These are phyloP conservation scores for Saturnispora bothae DNA, from an alignment of 805 yeast genomes.

Conservation along the genomic window DNA sequence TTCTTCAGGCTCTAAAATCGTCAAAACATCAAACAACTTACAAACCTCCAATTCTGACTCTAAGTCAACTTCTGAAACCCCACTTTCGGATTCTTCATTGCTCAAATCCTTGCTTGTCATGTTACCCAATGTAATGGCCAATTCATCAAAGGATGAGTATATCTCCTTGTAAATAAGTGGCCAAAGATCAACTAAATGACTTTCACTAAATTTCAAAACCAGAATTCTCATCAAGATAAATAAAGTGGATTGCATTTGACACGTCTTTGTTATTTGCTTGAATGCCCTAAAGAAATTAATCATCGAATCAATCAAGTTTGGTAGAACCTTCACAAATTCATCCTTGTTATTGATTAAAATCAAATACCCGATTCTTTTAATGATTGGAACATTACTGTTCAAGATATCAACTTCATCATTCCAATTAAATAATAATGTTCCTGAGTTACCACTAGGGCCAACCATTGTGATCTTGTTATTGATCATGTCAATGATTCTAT, in stretches of 20 bases:
- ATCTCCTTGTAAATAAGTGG: constrained; percentile 52
- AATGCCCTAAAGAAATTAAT: constrained; percentile 22
- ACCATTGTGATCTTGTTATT: constrained; percentile 29
- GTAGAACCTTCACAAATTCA: constrained; percentile 39
- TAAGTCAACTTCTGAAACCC: constrained; percentile 23
- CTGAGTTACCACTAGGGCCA: constrained; percentile 37
- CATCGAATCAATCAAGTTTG: constrained; percentile 31
- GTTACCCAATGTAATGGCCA: constrained; percentile 19
- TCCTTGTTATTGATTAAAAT: constrained; percentile 54
- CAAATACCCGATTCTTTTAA: constrained; percentile 57
- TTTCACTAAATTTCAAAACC: constrained; percentile 47
- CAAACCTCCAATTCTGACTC: constrained; percentile 46
- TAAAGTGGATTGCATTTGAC: constrained; percentile 32
- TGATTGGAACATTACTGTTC: constrained; percentile 23
- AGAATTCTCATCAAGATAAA: constrained; percentile 56
- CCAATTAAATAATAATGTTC: constrained; percentile 34
- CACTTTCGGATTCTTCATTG: constrained; percentile 9
- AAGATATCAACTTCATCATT: constrained; percentile 23
- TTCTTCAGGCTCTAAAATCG: constrained; percentile 65
- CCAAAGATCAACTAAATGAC: constrained; percentile 65
- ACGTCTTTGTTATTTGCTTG: constrained; percentile 17
- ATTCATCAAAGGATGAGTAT: constrained; percentile 36
- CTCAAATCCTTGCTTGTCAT: neutral
- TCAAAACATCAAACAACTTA: constrained; percentile 66
- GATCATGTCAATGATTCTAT: constrained; percentile 43